phyloP scores from a whole-genome alignment of 371 early-diverging fungal species.

The Umbelopsis sp. region DNA sequence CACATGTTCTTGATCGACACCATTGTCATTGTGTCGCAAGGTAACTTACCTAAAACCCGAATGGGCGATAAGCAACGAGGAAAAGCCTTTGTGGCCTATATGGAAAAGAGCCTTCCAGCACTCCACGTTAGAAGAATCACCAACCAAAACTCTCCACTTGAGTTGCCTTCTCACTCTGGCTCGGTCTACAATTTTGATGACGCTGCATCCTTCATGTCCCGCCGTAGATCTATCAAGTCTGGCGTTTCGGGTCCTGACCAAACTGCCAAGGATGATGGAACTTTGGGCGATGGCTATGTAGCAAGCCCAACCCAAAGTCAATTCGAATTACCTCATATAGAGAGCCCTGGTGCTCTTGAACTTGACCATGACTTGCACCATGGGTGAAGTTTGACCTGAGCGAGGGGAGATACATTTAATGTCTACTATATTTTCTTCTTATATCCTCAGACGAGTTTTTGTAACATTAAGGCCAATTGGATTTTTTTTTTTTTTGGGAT shows the following conservation, averaged over 20 bases:
- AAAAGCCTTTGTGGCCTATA: conserved; percentile 39
- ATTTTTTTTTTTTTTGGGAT: background rate
- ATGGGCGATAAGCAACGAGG: conserved; percentile 65
- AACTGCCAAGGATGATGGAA: background rate
- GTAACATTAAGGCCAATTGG: background rate
- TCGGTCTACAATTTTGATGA: conserved; percentile 9
- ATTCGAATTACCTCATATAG: conserved; percentile 5
- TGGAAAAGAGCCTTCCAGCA: conserved; percentile 40
- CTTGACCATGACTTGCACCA: background rate
- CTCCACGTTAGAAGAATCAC: conserved; percentile 13
- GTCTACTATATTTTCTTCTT: no score
- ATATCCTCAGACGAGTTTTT: background rate
- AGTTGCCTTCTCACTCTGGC: background rate
- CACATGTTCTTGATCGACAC: conserved; percentile 77
- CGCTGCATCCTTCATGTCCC: conserved; percentile 12
- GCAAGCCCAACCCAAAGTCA: conserved; percentile 9
- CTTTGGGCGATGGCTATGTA: background rate
- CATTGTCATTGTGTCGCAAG: conserved; percentile 67
- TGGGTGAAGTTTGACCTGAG: background rate
- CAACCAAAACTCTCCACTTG: conserved; percentile 13
- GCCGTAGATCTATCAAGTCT: conserved; percentile 9
- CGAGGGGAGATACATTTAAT: background rate
- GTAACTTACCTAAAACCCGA: conserved; percentile 62
- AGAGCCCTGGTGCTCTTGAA: conserved; percentile 1
- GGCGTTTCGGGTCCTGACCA: background rate